Base-by-base conservation (phyloP, 805 yeast species). In the Teunomyces pallodes region DNA sequence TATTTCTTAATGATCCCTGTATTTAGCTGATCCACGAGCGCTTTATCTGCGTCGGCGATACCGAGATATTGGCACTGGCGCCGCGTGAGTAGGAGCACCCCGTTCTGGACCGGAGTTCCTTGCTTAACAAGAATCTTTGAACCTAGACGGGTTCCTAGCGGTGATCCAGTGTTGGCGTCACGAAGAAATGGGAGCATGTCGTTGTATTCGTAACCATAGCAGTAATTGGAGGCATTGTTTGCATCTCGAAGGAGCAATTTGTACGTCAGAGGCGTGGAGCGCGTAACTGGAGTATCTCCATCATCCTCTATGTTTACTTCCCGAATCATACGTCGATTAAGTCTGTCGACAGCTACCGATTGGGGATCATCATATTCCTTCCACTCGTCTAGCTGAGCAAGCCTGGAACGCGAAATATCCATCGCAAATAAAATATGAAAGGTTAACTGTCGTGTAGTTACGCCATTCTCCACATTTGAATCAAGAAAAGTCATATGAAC, bases 221-320 rank as follows among this genome's bases (percentile, higher is more conserved):
- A 71, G 13, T 76, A 60, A 39, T 77, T 75, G 2, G 83, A 83
- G 13, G 53, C 50, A 9, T 67, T 59, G 28, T 38, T 26, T 9
- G 26, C 41, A 53, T 83, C 90, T 57, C 80, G 83, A 28, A 87
- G 60, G 0, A 83, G 76, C 16, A 87, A 62, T 53, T 83, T 84
- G 59, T 69, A 84, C 0, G 75, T 65, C 26, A 60, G 54, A 9
- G 58, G 14, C 3, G 43, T 10, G 4, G 20, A 8, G 9, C 43
- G 32, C 3, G 13, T n/a, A 13, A 26, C 43, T 1, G 41, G 36
- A 20, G 48, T 47, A 27, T 57, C 51, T 13, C 54, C 63, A 16
- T 65, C 68, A 17, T 64, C 76, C 5, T 79, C 83, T 38, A 77
- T 57, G 53, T 80, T 67, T 2, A 84, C 76, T 27, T 80, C 77